Evolutionary conservation across 768 basidiomycete species (phyloP).

Genomic region (Rubroboletus satanas): DNA sequence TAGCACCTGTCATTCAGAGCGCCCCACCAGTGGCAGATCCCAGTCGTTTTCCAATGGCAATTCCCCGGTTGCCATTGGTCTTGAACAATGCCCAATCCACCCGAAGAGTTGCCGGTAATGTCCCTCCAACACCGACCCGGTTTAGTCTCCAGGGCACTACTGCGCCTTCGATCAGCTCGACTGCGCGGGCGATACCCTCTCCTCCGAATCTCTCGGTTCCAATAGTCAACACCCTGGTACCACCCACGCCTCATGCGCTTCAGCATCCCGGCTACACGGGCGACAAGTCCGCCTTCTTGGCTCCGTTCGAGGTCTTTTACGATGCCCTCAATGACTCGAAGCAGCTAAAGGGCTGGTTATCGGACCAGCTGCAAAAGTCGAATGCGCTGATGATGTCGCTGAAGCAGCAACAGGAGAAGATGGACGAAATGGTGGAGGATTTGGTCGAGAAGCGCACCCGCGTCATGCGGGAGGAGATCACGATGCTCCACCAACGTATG

Average conservation of each 20-base stretch:
- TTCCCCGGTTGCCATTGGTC: slow-evolving; percentile 60
- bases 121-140: slow-evolving; percentile 71
- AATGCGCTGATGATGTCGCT: slow-evolving; percentile 49
- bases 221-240: slow-evolving; percentile 62
- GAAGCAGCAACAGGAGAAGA: slow-evolving; percentile 58
- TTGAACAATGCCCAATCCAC: slow-evolving; percentile 43
- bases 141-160: slow-evolving; percentile 42
- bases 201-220: slow-evolving; percentile 61
- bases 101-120: slow-evolving; percentile 51
- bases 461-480: slow-evolving; percentile 59
- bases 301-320: slow-evolving; percentile 81
- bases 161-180: slow-evolving; percentile 20
- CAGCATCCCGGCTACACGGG: slow-evolving; percentile 57
- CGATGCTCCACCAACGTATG: slow-evolving; percentile 54
- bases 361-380: slow-evolving; percentile 67
- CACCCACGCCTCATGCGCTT: slow-evolving; percentile 65
- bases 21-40: slow-evolving; percentile 58
- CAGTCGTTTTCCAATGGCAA: slow-evolving; percentile 55
- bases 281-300: slow-evolving; percentile 73
- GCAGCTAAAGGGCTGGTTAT: slow-evolving; percentile 73
- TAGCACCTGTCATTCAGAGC: slow-evolving; percentile 70
- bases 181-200: slow-evolving; percentile 38
- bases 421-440: slow-evolving; percentile 55
- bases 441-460: slow-evolving; percentile 60
- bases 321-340: slow-evolving; percentile 79